Evolutionary conservation across 805 yeast species (phyloP), one percentile per base, ranked within the genome.

Genomic region (Kodamaea laetipori): DNA sequence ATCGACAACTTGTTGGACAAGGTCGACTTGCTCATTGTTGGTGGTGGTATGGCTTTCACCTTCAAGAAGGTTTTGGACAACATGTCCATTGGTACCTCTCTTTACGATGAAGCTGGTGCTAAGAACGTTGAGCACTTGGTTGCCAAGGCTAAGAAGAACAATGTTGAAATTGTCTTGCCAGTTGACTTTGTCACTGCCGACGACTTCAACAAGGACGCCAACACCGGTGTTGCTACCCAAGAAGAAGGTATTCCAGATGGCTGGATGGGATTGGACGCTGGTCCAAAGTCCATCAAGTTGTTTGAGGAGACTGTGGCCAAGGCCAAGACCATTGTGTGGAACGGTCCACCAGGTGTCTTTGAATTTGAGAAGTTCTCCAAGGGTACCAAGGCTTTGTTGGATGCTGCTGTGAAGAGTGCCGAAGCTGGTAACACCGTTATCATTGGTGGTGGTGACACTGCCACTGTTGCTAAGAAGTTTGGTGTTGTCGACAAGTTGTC

Each of bases 1-100:
- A 94, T 94, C 64, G 98, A 94, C 78, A 94, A 90, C 83, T 78
- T 82, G 73, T 81, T 92, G 64, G 94, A 92, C 80, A 94, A 94
- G 82, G 98, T 94, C 63, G 86, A 94, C 74, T 73, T 84, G 53
- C 79, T 94, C 69, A 89, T 94, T 74, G 83, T 94, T 63, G 98
- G 99, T 69, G 99, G 99, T 77, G 99, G 99, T 77, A 94, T 94
- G 99, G 94, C 99, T 50, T 94, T 92, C 86, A 94, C 99, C 61
- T 94, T 94, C 84, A 89, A 87, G 82, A 94, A 94, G 81, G 86
- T 92, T 43, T 65, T 89, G 52, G 86, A 89, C 72, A 77, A 80
- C 67, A 81, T 89, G 74, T 71, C 82, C 53, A 94, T 94, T 58
- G 99, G 99, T 71, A 76, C 84, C 71, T 94, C 99, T 28, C 78